Evolutionary conservation across 768 basidiomycete species (phyloP).

Genomic region (Leccinum incarnatum): DNA sequence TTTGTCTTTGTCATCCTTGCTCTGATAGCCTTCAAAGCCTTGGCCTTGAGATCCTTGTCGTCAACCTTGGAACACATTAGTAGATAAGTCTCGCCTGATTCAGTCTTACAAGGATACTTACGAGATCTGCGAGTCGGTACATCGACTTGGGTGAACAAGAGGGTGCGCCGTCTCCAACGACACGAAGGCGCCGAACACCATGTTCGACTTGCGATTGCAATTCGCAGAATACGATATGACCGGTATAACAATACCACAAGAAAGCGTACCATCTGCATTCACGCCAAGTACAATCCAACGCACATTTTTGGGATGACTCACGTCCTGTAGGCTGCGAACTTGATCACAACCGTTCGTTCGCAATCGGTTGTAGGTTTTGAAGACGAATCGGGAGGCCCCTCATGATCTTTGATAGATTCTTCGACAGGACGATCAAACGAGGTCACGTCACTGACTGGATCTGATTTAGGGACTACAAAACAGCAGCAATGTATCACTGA

Average conservation of each 20-base stretch:
- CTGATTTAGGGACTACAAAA: conserved; percentile 3
- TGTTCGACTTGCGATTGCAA: conserved; percentile 16
- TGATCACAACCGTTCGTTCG: conserved; percentile 3
- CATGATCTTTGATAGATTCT: conserved; percentile 3
- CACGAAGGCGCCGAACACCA: background rate
- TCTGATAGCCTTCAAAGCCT: conserved; percentile 18
- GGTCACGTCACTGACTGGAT: conserved; percentile 4
- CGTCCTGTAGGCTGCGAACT: conserved; percentile 20
- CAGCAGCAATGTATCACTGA: background rate
- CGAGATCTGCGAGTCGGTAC: conserved; percentile 35
- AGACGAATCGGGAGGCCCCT: background rate
- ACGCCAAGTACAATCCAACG: background rate
- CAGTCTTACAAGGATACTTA: conserved; percentile 1
- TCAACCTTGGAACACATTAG: conserved; percentile 6
- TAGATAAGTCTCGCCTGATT: background rate
- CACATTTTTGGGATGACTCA: background rate
- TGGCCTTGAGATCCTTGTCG: conserved; percentile 16
- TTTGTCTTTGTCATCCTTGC: conserved; percentile 17
- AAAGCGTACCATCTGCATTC: conserved; percentile 22
- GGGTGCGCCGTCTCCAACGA: conserved; percentile 3
- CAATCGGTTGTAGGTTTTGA: background rate
- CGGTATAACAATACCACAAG: conserved; percentile 28
- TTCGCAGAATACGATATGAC: conserved; percentile 14
- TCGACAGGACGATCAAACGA: background rate
- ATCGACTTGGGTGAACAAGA: conserved; percentile 37